Percentiles rank a stretch among this genome's conserved stretches.
These are phyloP conservation scores for Coffea eugenioides DNA, from an alignment of 257 asterid species.

Conservation along the genomic window DNA sequence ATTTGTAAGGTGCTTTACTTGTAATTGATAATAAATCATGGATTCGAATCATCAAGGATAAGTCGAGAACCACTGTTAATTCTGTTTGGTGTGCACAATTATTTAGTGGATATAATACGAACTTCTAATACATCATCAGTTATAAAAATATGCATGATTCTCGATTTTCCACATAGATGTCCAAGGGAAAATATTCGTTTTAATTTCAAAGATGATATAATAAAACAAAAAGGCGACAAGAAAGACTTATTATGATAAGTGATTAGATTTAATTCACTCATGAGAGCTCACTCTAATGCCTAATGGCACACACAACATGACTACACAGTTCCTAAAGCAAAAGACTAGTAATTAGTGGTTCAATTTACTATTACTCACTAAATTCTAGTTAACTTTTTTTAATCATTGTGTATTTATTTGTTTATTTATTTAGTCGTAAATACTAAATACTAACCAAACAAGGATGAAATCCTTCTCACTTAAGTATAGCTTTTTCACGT, in stretches of 20 bases:
- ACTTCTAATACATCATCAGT: not conserved
- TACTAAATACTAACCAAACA: no score
- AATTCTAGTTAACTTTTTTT: not conserved
- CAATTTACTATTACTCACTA: not conserved
- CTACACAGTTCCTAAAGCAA: not conserved
- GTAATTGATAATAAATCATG: no score
- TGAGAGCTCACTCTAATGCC: conserved; percentile 5
- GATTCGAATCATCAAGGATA: no score
- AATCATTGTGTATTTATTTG: no score
- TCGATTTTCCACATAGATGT: not conserved
- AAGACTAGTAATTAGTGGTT: not conserved
- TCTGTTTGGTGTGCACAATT: no score
- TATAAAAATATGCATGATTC: not conserved
- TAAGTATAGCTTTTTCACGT: no score
- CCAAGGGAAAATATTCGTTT: not conserved
- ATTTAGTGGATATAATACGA: not conserved
- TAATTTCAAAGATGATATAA: not conserved
- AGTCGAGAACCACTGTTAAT: no score
- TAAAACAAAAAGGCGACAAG: not conserved
- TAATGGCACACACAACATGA: not conserved
- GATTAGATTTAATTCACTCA: conserved; percentile 3
- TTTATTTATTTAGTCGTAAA: no score
- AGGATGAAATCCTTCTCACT: not conserved
- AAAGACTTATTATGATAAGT: conserved; percentile 10
- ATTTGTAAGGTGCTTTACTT: no score